Base-by-base conservation (phyloP, 1,284 basidiomycete genomes). In the Ganoderma meredithae region DNA sequence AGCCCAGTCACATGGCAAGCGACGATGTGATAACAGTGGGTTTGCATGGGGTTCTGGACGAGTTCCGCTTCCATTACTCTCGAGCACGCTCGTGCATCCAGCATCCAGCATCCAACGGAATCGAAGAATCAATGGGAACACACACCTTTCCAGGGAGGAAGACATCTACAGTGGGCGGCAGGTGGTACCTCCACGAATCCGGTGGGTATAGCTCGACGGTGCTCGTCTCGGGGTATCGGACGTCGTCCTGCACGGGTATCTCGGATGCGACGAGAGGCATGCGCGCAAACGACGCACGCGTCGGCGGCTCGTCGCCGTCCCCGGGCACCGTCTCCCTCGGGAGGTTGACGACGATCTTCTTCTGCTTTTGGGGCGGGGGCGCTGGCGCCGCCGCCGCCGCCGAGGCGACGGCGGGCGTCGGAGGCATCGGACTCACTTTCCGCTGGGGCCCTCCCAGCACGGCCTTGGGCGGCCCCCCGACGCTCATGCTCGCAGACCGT, bases 391-490 rank as follows among this genome's bases (percentile, higher is more conserved):
- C 68, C 60, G 77, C 7, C 36, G 36, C 36, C 36, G 36, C 36
- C 36, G 36, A 6, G 7, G 6, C 36, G 36, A 36, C 36, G 36
- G 36, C 74, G 27, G 72, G 72, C 43, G 77, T 73, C 39, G 83
- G 79, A 2, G 89, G 89, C 67, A 91, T 78, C 19, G 91, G 91
- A 76, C 88, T 91, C 64, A 88, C 83, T 79, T 92, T 94, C 63
- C 90, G 85, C 64, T 87, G 86, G 9, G 91, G 93, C 1, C 93
- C 93, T 19, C 93, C 93, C 7, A 95, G 81, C 2, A 88, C 85
- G 1, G 93, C 93, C 77, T 95, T 95, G 19, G 93, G 93, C 15
- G 93, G 93, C 5, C 93, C 93, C 17, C 93, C 93, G 17, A 83
- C 80, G 73, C 82, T 85, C 68, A 95, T 84, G 74, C 91, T 93